Percentiles rank a stretch among this genome's conserved stretches.
These are phyloP conservation scores for Candida stauntonica DNA, from an alignment of 805 yeast genomes.

Conservation along the genomic window DNA sequence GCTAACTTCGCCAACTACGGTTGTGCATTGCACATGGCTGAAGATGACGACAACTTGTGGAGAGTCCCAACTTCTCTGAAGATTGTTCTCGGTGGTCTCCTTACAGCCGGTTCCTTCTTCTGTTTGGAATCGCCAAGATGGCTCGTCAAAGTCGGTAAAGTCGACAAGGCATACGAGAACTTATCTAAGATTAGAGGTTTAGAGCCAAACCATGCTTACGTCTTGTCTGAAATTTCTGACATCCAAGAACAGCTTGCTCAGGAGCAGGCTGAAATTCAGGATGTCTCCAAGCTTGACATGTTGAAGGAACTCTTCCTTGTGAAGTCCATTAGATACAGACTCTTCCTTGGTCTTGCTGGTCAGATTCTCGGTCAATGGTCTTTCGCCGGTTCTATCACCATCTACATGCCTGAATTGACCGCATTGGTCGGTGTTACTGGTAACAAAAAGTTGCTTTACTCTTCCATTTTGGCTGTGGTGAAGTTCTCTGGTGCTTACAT, in stretches of 20 bases:
- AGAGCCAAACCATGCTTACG: conserved; percentile 42
- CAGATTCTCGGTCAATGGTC: conserved; percentile 56
- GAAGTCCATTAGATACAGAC: conserved; percentile 42
- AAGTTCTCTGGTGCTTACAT: conserved; percentile 46
- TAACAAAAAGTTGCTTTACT: conserved; percentile 38
- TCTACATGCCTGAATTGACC: conserved; percentile 51
- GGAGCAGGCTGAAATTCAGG: conserved; percentile 31
- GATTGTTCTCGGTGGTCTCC: conserved; percentile 43
- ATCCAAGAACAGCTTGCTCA: conserved; percentile 42
- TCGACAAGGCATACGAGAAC: conserved; percentile 35
- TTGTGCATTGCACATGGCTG: conserved; percentile 41
- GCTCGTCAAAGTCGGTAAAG: conserved; percentile 36
- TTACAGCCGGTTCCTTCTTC: conserved; percentile 39
- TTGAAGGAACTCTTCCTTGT: conserved; percentile 34
- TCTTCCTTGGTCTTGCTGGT: conserved; percentile 36
- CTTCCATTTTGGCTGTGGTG: conserved; percentile 50
- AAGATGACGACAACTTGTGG: conserved; percentile 42
- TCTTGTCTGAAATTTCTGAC: conserved; percentile 47
- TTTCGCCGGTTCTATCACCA: conserved; percentile 53
- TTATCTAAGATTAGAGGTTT: conserved; percentile 42
- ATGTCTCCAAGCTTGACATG: conserved; percentile 22
- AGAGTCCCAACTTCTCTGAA: conserved; percentile 46
- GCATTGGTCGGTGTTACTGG: conserved; percentile 43
- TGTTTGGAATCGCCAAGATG: conserved; percentile 49
- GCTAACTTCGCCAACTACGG: conserved; percentile 50